phyloP scores from a whole-genome alignment of 1,284 basidiomycete species.

The Moniliophthora roreri region DNA sequence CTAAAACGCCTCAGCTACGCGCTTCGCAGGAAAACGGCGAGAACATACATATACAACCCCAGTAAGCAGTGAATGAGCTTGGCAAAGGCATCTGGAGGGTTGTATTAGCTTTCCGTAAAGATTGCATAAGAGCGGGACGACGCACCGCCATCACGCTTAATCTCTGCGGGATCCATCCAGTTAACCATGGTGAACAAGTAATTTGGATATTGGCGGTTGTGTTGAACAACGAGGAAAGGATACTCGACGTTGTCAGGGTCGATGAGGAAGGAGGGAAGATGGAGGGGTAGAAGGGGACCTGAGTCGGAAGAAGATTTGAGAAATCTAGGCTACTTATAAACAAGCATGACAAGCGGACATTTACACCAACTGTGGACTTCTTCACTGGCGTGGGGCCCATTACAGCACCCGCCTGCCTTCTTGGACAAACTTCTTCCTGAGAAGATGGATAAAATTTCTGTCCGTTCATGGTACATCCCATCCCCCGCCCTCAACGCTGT shows the following conservation, averaged over 20 bases:
- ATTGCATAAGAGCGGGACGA: conserved; percentile 57
- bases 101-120: conserved; percentile 40
- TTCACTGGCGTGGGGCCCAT: not conserved
- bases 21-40: conserved; percentile 8
- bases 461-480: not conserved
- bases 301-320: conserved; percentile 13
- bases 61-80: conserved; percentile 68
- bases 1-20: conserved; percentile 27
- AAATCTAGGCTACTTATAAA: conserved; percentile 9
- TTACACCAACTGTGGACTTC: not conserved
- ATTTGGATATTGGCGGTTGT: not conserved
- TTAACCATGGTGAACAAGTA: conserved; percentile 19
- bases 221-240: not conserved
- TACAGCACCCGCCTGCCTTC: conserved; percentile 6
- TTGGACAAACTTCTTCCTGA: conserved; percentile 13
- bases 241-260: conserved; percentile 1
- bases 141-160: conserved; percentile 20
- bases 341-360: conserved; percentile 6
- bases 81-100: conserved; percentile 50
- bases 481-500: not conserved
- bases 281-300: conserved; percentile 20
- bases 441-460: conserved; percentile 5
- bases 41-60: conserved; percentile 61
- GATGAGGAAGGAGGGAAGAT: conserved; percentile 13
- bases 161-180: conserved; percentile 22